Evolutionary conservation across 352 stramenopile species (phyloP), one percentile per base, ranked within the genome.

Genomic region (Globisporangium recalcitrans): DNA sequence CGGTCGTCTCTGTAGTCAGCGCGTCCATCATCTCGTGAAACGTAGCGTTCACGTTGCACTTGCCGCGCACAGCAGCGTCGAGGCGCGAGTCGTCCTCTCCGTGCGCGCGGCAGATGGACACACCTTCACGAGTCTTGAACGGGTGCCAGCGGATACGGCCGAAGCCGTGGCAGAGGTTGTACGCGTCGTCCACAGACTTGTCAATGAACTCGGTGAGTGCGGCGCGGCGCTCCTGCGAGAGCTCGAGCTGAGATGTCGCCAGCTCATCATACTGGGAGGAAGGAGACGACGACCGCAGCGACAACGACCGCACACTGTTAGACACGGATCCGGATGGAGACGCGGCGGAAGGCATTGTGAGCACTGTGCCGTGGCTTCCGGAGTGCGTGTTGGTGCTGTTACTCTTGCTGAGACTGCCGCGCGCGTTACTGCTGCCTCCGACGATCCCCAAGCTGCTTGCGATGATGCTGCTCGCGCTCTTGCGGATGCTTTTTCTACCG

Each of bases 131-230:
- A 24, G 71, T 80, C 65, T 86, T 80, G 63, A 75, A 78, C 47
- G 79, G 74, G 47, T 85, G 73, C 85, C 85, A 93, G 42, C 78
- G 77, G 56, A 93, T 78, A 42, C 79, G 74, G 1, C 85, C 82
- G 55, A 90, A 88, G 58, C 82, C 82, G 53, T 91, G 78, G 59
- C 81, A 90, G 32, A 93, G 69, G 47, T 89, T 89, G 68, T 91
- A 89, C 24, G 85, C 85, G 66, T 91, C 81, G 65, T 91, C 82
- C 27, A 93, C 81, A 5, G 82, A 85, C 32, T 67, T 73, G 72
- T 93, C 85, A 42, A 90, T 82, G 68, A 91, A 88, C 56, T 90
- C 75, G 11, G 88, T 78, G 34, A 90, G 76, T 51, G 74, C 75
- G 1, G 42, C 36, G 19, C 27, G 38, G 21, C 66, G 65, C 13